Conservation (phyloP, 495 filamentous ascomycete species). For the Podospora bellae-mahoneyi region DNA sequence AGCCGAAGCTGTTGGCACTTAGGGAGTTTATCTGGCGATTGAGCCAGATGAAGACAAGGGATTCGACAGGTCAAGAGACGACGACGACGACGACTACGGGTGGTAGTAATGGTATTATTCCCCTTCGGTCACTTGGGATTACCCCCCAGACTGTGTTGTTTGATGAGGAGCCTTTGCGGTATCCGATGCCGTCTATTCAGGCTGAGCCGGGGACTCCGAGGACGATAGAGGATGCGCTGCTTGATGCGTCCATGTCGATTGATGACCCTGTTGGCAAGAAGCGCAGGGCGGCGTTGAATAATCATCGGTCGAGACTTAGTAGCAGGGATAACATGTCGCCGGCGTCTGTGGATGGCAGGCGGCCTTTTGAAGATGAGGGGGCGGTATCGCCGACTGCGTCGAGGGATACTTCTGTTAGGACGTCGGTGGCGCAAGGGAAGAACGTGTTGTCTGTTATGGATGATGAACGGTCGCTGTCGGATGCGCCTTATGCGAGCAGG, state of each 20-base stretch:
- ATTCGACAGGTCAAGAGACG: slow-evolving; percentile 38
- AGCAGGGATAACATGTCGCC: slow-evolving; percentile 42
- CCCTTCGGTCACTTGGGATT: slow-evolving; percentile 65
- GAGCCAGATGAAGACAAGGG: slow-evolving; percentile 62
- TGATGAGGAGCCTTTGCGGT: slow-evolving; percentile 56
- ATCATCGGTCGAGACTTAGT: slow-evolving; percentile 46
- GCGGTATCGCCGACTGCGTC: slow-evolving; percentile 31
- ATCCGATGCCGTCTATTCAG: slow-evolving; percentile 20
- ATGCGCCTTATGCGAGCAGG: slow-evolving; percentile 40
- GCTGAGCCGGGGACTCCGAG: slow-evolving; percentile 50
- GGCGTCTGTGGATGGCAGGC: slow-evolving; percentile 32
- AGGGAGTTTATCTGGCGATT: slow-evolving; percentile 91
- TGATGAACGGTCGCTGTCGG: slow-evolving; percentile 36
- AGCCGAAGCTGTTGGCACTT: slow-evolving; percentile 81
- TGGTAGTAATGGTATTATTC: slow-evolving; percentile 63
- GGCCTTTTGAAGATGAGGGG: slow-evolving; percentile 26
- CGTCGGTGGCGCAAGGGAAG: slow-evolving; percentile 30
- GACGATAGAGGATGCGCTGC: slow-evolving; percentile 84
- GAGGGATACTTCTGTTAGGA: slow-evolving; percentile 30
- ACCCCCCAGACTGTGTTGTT: slow-evolving; percentile 89
- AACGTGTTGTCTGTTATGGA: slow-evolving; percentile 25
- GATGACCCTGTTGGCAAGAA: slow-evolving; percentile 62
- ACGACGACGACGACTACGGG: slow-evolving; percentile 25
- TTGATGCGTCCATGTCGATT: slow-evolving; percentile 89
- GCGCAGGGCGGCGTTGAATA: slow-evolving; percentile 53